Evolutionary conservation across 495 filamentous ascomycete species (phyloP).

Genomic region (Tuber indicum): DNA sequence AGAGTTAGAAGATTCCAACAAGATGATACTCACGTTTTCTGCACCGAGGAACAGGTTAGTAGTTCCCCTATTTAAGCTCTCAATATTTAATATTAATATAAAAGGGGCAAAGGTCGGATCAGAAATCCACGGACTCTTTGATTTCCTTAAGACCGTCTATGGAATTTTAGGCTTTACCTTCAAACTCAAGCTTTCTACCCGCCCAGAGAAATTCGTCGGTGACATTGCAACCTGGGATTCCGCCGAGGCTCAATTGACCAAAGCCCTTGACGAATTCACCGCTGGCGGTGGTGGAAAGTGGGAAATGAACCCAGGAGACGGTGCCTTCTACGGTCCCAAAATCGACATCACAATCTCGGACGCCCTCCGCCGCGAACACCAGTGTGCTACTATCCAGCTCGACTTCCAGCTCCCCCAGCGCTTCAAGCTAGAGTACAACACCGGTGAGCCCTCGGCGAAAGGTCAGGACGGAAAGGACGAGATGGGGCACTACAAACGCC

Average conservation of each 20-base stretch:
- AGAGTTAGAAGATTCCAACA: constrained; percentile 89
- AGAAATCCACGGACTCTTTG: constrained; percentile 81
- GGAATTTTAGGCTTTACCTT: constrained; percentile 91
- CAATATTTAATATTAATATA: constrained; percentile 26
- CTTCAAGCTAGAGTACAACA: constrained; percentile 79
- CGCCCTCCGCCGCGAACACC: constrained; percentile 66
- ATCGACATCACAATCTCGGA: constrained; percentile 90
- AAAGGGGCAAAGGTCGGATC: constrained; percentile 50
- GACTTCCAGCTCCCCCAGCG: constrained; percentile 87
- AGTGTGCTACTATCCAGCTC: constrained; percentile 95
- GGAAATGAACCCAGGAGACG: constrained; percentile 87
- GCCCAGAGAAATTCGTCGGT: constrained; percentile 87
- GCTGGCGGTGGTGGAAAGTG: constrained; percentile 60
- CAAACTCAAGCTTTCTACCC: constrained; percentile 89
- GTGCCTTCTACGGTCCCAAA: constrained; percentile 95
- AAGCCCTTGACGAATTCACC: constrained; percentile 69
- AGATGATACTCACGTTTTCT: constrained; percentile 94
- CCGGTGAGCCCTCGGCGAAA: constrained; percentile 51
- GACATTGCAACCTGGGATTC: constrained; percentile 79
- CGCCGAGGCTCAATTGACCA: constrained; percentile 70
- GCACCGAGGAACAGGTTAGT: constrained; percentile 59
- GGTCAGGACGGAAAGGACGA: constrained; percentile 42
- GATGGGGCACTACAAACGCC: constrained; percentile 68
- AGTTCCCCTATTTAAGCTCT: constrained; percentile 36
- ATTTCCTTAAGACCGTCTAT: constrained; percentile 77